Conservation (phyloP, 139 green algal species). For the Micractinium sp. region DNA sequence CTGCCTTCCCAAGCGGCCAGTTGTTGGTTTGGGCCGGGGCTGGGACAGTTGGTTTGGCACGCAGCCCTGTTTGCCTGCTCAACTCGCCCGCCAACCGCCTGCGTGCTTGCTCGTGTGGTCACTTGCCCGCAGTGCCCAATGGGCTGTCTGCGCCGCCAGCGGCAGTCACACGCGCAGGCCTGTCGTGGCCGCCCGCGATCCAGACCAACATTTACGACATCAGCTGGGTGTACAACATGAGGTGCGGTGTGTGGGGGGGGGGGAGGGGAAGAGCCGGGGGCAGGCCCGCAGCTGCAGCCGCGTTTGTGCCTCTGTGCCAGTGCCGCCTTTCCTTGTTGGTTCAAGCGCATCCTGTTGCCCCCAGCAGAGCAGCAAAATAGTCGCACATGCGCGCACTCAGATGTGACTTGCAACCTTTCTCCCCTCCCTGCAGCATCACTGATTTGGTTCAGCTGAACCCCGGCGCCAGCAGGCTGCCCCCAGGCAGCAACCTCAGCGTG, state of each 20-base stretch:
- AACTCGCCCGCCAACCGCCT: neutral
- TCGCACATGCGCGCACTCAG: too few relatives aligned
- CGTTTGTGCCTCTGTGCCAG: neutral
- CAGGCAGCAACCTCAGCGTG: constrained; percentile 2
- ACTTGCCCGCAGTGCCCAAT: neutral
- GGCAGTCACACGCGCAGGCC: neutral
- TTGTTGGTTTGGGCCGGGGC: neutral
- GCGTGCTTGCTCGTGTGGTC: neutral
- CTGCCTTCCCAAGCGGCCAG: too few relatives aligned
- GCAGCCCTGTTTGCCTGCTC: neutral
- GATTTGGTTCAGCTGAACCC: constrained; percentile 40
- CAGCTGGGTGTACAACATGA: constrained; percentile 39
- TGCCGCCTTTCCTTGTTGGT: too few relatives aligned
- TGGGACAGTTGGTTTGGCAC: neutral
- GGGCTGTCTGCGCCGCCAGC: neutral
- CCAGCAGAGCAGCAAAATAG: too few relatives aligned
- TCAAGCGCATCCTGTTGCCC: too few relatives aligned
- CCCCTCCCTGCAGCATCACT: neutral
- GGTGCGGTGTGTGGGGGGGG: neutral
- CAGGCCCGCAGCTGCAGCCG: neutral
- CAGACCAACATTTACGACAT: constrained; percentile 41
- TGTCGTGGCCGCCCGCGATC: constrained; percentile 17
- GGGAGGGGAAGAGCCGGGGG: neutral
- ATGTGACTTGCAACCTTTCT: too few relatives aligned
- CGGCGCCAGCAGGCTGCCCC: neutral